A percentile compares a stretch with the other conserved stretches of the same genome.
Conservation (phyloP, 176 grass and related monocot genomes). For the Panicum miliaceum region DNA sequence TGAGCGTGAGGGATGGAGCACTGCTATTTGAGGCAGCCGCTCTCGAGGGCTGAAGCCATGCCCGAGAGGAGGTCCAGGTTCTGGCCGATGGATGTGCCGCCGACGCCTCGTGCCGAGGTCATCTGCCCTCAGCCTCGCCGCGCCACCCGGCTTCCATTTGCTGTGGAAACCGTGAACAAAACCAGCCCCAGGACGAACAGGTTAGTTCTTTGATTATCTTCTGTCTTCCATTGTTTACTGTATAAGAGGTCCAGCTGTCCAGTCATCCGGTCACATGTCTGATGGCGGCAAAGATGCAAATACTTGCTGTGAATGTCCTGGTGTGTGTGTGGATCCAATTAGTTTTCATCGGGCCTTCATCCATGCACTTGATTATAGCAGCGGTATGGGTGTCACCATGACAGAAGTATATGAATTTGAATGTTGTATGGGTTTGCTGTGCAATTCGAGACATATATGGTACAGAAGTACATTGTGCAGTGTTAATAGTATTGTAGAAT, state of each 20-base stretch:
- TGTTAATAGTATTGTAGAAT: not conserved
- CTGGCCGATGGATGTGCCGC: constrained; percentile 70
- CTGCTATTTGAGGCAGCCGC: constrained; percentile 48
- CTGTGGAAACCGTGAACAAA: constrained; percentile 48
- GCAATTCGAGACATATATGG: not conserved
- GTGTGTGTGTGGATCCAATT: constrained; percentile 3
- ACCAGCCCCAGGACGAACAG: constrained; percentile 49
- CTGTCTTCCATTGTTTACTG: constrained; percentile 6
- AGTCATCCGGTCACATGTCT: not conserved
- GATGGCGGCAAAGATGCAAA: not conserved
- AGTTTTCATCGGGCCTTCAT: not conserved
- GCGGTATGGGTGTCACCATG: not conserved
- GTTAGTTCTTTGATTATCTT: constrained; percentile 42
- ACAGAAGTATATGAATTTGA: not conserved
- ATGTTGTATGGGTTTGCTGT: not conserved
- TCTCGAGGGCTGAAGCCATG: constrained; percentile 47
- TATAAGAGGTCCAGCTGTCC: not conserved
- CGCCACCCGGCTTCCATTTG: constrained; percentile 29
- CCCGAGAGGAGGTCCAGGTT: constrained; percentile 76
- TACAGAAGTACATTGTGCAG: not conserved
- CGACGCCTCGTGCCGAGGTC: constrained; percentile 51
- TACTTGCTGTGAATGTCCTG: not conserved
- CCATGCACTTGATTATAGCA: not conserved
- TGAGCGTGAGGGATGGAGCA: constrained; percentile 56
- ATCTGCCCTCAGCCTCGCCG: constrained; percentile 90